Base-by-base conservation (phyloP, 768 basidiomycete genomes). In the Pisolithus marmoratus region DNA sequence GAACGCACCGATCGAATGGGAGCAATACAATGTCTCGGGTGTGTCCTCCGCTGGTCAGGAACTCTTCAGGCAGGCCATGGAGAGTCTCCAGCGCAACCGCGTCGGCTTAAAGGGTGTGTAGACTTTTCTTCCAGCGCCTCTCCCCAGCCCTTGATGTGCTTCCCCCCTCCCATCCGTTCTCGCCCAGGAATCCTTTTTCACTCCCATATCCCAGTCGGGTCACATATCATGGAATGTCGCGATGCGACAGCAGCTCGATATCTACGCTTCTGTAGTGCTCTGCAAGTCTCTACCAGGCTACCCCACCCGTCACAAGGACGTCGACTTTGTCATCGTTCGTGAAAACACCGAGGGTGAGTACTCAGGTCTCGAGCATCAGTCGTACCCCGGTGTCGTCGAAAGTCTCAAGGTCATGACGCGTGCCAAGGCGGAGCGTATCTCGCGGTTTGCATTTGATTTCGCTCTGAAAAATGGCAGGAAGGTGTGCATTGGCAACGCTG, bases 271-370 rank as follows among this genome's bases (percentile, higher is more conserved):
- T 9, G 90, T 98, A 60, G 94, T 97, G 49, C 81, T 98, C 49
- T 98, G 95, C 85, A 98, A 98, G 73, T 93, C 95, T 43, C 83
- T 98, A 48, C 91, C 93, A 12, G 96, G 96, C 48, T 84, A 92
- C 74, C 89, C 94, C 40, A 98, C 96, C 36, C 88, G 96, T 56
- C 96, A 99, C 72, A 77, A 83, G 54, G 90, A 95, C 65, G 96
- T 99, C 66, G 95, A 99, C 73, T 96, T 97, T 68, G 94, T 91
- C 63, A 94, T 99, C 71, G 97, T 99, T 65, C 93, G 96, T 72
- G 96, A 99, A 72, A 99, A 99, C 75, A 99, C 96, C 15, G 96
- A 99, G 78, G 96, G 96, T 58, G 96, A 99, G 75, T 99, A 99
- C 74, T 96, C 94, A 57, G 96, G 96, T 44, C 75, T 99, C 55